Base-by-base conservation (phyloP, 2,329 filamentous ascomycete genomes). In the Tolypocladium amazonense region DNA sequence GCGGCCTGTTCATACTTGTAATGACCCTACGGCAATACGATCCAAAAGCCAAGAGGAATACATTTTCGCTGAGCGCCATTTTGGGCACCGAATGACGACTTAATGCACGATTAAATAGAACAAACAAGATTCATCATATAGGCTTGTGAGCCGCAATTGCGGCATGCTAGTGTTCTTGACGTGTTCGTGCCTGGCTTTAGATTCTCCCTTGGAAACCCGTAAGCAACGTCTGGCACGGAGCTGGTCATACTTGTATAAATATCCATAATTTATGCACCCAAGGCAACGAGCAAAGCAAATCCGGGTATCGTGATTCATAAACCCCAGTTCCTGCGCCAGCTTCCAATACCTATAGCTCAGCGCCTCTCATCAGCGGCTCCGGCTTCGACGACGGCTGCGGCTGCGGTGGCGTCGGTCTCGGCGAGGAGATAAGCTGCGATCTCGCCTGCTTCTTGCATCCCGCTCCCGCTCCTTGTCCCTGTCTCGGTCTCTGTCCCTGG, bases 301-400 rank as follows among this genome's bases (percentile, higher is more conserved):
- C 30, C 20, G 50, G 50, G 30, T 54, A 54, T 54, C 50, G n/a
- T 54, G 20, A 23, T n/a, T 54, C 30, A 14, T 23, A 54, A 37
- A 15, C 8, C 50, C 30, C 30, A 3, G 20, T 53, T 7, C 30
- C 30, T 35, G 50, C 30, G 30, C 20, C 30, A 35, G 4, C 20
- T 2, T 20, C 20, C 50, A 14, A 20, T 11, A 14, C 14, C 4
- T 8, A 7, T 53, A 53, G 20, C 15, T n/a, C 20, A 15, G 23
- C 23, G 55, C n/a, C 18, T 33, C 25, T 8, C 4, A 8, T 58
- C 58, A 61, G 3, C 61, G 65, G 58, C 66, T 69, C 56, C 67
- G 61, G 68, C 60, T 79, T 74, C 70, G 76, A 68, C 65, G 74
- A 72, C 69, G 76, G 68, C 70, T 73, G 67, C 67, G 61, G 68